Evolutionary conservation across 2,329 filamentous ascomycete species (phyloP), one percentile per base, ranked within the genome.

Genomic region (Didymosphaeria variabile): DNA sequence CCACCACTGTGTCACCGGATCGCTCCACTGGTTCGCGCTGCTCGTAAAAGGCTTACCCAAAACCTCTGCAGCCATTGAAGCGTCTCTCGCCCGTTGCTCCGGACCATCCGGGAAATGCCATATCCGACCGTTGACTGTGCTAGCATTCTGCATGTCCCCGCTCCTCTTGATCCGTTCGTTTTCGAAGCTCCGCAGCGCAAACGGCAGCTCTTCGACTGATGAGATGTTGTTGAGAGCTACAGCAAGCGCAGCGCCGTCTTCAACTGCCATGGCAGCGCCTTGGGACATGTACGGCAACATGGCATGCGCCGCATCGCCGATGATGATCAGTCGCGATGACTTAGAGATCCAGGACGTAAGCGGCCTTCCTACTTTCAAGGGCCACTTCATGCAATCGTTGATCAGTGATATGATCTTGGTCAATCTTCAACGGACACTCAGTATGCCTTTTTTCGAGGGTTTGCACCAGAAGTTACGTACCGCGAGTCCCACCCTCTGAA

Each of bases 221-320:
- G 42, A 46, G 3, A 82, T 69, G 0, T 76, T 63, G 13, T 61
- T 65, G 3, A 83, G 64, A 0, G 72, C 72, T 3, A 61, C 79
- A 0, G 88, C 89, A 0, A 91, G 76, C 0, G 88, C 87, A 0
- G 88, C 87, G 0, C 88, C 88, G 56, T 91, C 89, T 70, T 91
- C 89, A 0, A 91, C 79, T 0, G 86, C 85, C 2, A 85, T 87
- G 68, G 90, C 90, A 15, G 89, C 89, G 0, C 89, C 70, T 52
- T 70, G 63, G 1, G 63, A 64, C 67, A 72, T 68, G 59, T 70
- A 73, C 2, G 70, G 69, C 10, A 73, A 44, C 66, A 71, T 71
- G 4, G 70, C 60, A 46, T 72, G 70, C 5, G 67, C 68, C 12
- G 70, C 69, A 47, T 72, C 70, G 29, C 69, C 69, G 0, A 73